Percentiles rank a stretch among this genome's conserved stretches.
These are phyloP conservation scores for Crataegus laevigata DNA, from an alignment of 306 rosid genomes.

Conservation along the genomic window DNA sequence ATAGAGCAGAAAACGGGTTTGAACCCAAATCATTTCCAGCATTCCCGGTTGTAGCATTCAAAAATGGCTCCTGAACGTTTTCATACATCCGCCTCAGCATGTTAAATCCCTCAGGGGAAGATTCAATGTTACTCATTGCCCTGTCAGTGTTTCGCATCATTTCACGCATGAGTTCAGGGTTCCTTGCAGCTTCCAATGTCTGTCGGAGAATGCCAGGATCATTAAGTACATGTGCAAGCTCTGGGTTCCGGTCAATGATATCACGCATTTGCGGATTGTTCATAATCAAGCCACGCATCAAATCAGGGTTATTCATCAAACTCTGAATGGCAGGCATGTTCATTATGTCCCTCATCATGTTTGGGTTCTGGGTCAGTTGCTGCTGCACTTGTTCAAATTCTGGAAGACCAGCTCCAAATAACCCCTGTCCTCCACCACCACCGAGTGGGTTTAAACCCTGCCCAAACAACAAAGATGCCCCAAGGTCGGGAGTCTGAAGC, in stretches of 20 bases:
- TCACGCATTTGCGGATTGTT: conserved; percentile 63
- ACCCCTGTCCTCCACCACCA: conserved; percentile 22
- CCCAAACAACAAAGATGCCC: conserved; percentile 45
- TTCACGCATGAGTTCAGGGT: conserved; percentile 68
- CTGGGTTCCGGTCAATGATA: conserved; percentile 57
- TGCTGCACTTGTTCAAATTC: conserved; percentile 61
- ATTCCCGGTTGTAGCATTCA: conserved; percentile 50
- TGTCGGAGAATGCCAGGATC: conserved; percentile 56
- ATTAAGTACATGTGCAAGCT: conserved; percentile 53
- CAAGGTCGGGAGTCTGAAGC: conserved; percentile 30
- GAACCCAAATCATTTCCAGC: conserved; percentile 36
- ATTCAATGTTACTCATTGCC: conserved; percentile 64
- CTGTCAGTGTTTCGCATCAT: conserved; percentile 70
- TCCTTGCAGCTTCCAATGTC: conserved; percentile 64
- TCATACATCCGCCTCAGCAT: conserved; percentile 72
- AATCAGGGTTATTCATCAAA: conserved; percentile 56
- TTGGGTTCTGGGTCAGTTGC: conserved; percentile 54
- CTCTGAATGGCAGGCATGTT: conserved; percentile 59
- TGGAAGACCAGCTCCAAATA: conserved; percentile 39
- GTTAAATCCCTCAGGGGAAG: conserved; percentile 68
- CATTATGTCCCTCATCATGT: conserved; percentile 64
- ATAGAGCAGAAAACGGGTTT: conserved; percentile 58
- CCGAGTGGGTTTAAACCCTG: conserved; percentile 36
- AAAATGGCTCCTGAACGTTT: conserved; percentile 63
- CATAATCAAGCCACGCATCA: conserved; percentile 50